Conservation (phyloP, 805 yeast genomes). For the Candida oleophila region DNA sequence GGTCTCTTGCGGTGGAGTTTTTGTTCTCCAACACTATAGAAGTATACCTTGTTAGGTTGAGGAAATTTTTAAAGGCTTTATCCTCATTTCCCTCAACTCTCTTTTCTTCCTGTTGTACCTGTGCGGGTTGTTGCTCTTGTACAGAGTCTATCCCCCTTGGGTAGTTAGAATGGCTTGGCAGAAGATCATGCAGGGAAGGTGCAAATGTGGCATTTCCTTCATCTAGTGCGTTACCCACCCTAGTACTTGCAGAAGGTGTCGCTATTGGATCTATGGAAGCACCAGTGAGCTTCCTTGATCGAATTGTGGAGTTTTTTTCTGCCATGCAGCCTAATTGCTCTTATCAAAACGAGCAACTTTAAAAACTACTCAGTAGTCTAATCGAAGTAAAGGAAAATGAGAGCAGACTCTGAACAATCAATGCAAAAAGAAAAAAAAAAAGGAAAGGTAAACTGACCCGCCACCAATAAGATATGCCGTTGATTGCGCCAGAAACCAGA, state of each 20-base stretch:
- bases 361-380: too few species aligned
- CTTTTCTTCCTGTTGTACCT: neutral
- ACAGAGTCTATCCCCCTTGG: neutral
- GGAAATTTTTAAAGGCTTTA: neutral
- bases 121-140: neutral
- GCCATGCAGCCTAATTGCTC: neutral
- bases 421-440: too few species aligned
- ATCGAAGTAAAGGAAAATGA: too few species aligned
- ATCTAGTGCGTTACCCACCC: neutral
- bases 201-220: neutral
- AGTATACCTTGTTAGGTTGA: slow-evolving; percentile 1
- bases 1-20: slow-evolving; percentile 40
- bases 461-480: too few species aligned
- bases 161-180: neutral
- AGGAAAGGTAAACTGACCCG: too few species aligned
- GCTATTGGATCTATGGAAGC: neutral
- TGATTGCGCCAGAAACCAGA: too few species aligned
- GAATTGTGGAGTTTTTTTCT: neutral
- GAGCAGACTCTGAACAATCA: too few species aligned
- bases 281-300: neutral
- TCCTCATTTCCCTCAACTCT: neutral
- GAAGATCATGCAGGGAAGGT: neutral
- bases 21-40: slow-evolving; percentile 22
- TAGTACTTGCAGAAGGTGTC: neutral
- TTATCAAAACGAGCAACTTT: neutral